A percentile compares a stretch with the other conserved stretches of the same genome.
Evolutionary conservation across 345 rosid species (phyloP).

Genomic region (Mangifera indica): DNA sequence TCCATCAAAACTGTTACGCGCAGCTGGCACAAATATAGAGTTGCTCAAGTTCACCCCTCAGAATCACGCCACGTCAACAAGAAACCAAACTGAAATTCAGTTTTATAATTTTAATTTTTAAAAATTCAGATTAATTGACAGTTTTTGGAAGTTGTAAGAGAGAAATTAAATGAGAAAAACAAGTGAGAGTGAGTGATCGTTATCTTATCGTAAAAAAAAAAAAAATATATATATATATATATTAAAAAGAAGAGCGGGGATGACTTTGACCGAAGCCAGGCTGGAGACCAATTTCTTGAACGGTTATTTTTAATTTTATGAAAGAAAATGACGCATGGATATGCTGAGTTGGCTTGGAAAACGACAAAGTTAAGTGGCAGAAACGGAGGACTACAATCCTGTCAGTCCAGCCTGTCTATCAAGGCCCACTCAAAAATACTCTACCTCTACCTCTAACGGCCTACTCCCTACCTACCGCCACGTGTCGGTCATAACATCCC

Average conservation of each 20-base stretch:
- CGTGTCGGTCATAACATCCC: constrained; percentile 33
- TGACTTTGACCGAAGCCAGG: constrained; percentile 51
- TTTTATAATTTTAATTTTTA: too few relatives aligned
- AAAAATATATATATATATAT: too few relatives aligned
- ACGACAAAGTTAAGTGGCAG: constrained; percentile 51
- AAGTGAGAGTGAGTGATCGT: constrained; percentile 12
- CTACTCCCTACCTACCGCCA: constrained; percentile 26
- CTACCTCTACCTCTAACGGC: constrained; percentile 25
- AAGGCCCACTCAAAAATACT: constrained; percentile 15
- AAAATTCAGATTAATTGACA: neutral
- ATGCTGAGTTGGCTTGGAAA: constrained; percentile 43
- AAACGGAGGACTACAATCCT: constrained; percentile 33
- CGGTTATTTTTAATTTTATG: too few relatives aligned
- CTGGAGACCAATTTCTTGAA: constrained; percentile 47
- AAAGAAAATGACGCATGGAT: constrained; percentile 38
- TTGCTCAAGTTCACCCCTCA: constrained; percentile 21
- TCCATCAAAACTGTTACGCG: constrained; percentile 21
- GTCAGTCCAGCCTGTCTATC: constrained; percentile 56
- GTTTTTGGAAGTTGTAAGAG: constrained; percentile 30
- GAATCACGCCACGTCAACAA: constrained; percentile 18
- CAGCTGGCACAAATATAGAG: constrained; percentile 22
- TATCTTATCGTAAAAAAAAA: neutral
- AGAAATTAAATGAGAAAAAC: neutral
- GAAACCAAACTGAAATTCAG: neutral
- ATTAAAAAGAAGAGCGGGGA: constrained; percentile 15